Percentiles rank a stretch among this genome's conserved stretches.
Evolutionary conservation across 495 filamentous ascomycete species (phyloP).

Genomic region (Tuber brumale): DNA sequence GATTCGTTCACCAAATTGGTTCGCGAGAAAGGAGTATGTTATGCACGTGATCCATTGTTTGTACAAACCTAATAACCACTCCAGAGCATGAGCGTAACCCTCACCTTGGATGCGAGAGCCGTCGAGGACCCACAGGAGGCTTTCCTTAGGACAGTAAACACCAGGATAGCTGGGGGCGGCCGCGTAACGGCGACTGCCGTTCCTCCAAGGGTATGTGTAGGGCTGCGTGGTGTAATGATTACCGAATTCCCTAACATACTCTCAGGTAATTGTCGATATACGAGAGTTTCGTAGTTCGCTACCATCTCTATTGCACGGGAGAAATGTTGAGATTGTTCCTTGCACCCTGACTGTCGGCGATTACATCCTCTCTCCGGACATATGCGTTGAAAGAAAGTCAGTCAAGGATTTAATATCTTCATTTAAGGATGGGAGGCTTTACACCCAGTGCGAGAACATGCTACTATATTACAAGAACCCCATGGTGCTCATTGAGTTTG

Average conservation of each 20-base stretch:
- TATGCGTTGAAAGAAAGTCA: constrained; percentile 92
- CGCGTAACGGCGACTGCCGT: constrained; percentile 77
- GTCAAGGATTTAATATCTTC: constrained; percentile 84
- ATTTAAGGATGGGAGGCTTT: constrained; percentile 84
- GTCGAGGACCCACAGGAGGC: constrained; percentile 80
- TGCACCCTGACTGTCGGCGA: constrained; percentile 96
- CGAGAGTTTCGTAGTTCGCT: constrained; percentile 92
- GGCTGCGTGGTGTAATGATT: background rate
- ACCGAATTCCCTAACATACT: background rate
- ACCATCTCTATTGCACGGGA: constrained; percentile 83
- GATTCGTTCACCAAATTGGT: constrained; percentile 91
- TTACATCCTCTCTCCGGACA: constrained; percentile 82
- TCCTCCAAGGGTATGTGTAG: constrained; percentile 62
- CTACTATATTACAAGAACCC: constrained; percentile 82
- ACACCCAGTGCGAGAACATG: constrained; percentile 90
- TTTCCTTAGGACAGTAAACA: constrained; percentile 93
- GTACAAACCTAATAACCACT: constrained; percentile 17
- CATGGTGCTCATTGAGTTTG: constrained; percentile 94
- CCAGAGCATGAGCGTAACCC: constrained; percentile 75
- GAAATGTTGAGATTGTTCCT: constrained; percentile 75
- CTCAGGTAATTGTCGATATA: constrained; percentile 72
- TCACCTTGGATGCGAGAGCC: constrained; percentile 64
- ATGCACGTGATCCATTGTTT: background rate
- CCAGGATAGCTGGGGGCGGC: constrained; percentile 90
- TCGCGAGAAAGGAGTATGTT: constrained; percentile 69